Percentiles rank a stretch among this genome's conserved stretches.
These are phyloP conservation scores for Paramecium tetraurelia DNA, from an alignment of 73 alveolate genomes.

Conservation along the genomic window DNA sequence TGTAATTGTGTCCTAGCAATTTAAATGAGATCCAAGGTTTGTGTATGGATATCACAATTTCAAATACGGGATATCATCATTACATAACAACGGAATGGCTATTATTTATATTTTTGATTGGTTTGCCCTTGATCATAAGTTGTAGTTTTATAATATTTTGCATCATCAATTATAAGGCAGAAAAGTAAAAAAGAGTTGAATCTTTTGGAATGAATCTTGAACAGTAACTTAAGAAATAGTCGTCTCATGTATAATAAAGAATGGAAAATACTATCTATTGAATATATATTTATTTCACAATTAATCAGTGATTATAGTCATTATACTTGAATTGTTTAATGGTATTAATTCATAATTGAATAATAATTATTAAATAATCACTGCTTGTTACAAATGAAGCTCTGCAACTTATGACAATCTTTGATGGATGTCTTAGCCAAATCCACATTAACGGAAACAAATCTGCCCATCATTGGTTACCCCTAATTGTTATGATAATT, in stretches of 20 bases:
- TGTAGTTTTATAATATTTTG: background rate
- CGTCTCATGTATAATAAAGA: background rate
- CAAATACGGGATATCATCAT: background rate
- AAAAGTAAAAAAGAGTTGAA: background rate
- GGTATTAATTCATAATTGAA: background rate
- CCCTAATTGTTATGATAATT: background rate
- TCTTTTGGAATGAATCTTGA: background rate
- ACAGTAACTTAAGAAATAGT: background rate
- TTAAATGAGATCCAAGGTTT: background rate
- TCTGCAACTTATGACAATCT: slow-evolving; percentile 34
- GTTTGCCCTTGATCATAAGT: background rate
- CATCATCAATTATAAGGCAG: background rate
- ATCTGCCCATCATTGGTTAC: slow-evolving; percentile 27
- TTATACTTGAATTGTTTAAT: background rate
- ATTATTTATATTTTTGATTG: background rate
- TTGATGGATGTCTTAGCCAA: background rate
- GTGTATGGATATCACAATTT: background rate
- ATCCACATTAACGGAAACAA: slow-evolving; percentile 40
- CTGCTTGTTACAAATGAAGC: slow-evolving; percentile 14
- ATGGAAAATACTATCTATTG: background rate
- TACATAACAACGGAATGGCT: background rate
- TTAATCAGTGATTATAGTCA: background rate
- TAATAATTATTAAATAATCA: background rate
- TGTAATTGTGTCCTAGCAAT: background rate
- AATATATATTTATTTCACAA: background rate